These are phyloP conservation scores for Cucurbitaria berberidis DNA, from an alignment of 2,329 filamentous ascomycete genomes.

Conservation along the genomic window DNA sequence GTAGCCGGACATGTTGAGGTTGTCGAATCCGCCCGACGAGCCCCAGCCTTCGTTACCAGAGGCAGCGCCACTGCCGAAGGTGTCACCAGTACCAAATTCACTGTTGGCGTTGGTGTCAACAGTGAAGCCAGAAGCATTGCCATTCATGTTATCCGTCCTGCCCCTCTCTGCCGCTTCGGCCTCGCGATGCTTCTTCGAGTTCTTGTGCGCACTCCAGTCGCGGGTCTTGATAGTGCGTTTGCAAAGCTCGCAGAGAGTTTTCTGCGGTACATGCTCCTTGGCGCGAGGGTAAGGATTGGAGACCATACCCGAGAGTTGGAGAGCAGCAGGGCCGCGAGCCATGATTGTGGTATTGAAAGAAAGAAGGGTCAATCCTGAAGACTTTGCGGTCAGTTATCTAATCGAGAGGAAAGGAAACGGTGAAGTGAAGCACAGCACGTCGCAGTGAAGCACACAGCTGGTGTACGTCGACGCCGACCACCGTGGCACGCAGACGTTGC, in stretches of 20 bases:
- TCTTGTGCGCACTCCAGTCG: slow-evolving; percentile 42
- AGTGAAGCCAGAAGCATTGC: slow-evolving; percentile 8
- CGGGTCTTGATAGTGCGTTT: slow-evolving; percentile 37
- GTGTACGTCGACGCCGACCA: not conserved
- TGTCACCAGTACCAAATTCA: slow-evolving; percentile 42
- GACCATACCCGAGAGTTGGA: slow-evolving; percentile 7
- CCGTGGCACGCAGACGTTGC: not conserved
- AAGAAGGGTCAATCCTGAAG: not conserved
- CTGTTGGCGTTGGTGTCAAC: slow-evolving; percentile 1
- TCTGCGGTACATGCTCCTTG: slow-evolving; percentile 23
- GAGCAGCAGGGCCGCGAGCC: slow-evolving; percentile 11
- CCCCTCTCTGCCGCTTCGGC: slow-evolving; percentile 28
- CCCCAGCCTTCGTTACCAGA: slow-evolving; percentile 54
- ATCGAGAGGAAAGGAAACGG: not conserved
- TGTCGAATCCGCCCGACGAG: slow-evolving; percentile 17
- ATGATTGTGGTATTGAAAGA: slow-evolving; percentile 4
- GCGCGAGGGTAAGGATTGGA: slow-evolving; percentile 34
- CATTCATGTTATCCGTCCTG: slow-evolving; percentile 10
- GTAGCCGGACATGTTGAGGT: slow-evolving; percentile 3
- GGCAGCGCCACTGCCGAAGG: slow-evolving; percentile 27
- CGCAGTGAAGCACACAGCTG: not conserved
- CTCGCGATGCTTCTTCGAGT: slow-evolving; percentile 41
- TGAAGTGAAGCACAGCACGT: slow-evolving; percentile 7
- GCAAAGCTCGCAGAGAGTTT: slow-evolving; percentile 41
- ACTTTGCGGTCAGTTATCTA: slow-evolving; percentile 5